These are phyloP conservation scores for Linnemannia schmuckeri DNA, from an alignment of 192 early-diverging fungal genomes.

Conservation along the genomic window DNA sequence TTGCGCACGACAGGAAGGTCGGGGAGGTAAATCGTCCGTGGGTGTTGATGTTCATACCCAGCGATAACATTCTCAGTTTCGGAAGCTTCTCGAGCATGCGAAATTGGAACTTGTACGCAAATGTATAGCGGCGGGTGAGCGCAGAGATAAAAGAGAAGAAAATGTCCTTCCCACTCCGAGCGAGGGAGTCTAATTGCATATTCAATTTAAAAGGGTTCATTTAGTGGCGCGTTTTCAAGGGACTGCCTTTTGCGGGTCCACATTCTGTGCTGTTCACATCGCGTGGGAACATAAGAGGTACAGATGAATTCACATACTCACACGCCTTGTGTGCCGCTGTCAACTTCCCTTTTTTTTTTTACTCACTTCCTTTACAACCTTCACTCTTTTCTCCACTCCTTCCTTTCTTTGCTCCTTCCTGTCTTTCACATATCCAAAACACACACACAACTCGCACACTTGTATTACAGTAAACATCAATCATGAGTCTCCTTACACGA, in stretches of 20 bases:
- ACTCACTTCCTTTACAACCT: background rate
- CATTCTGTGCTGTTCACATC: background rate
- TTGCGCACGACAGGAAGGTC: background rate
- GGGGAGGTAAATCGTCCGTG: background rate
- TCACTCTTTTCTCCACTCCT: background rate
- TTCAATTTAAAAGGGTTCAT: background rate
- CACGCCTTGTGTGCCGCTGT: too few species aligned
- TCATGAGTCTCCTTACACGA: slow-evolving; percentile 42
- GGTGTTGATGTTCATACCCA: background rate
- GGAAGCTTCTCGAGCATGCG: background rate
- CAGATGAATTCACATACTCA: too few species aligned
- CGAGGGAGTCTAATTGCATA: background rate
- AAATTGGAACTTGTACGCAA: too few species aligned
- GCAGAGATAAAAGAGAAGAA: too few species aligned
- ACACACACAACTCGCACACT: background rate
- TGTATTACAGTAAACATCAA: background rate
- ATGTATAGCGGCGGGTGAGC: background rate
- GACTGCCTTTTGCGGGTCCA: background rate
- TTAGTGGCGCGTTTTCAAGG: background rate
- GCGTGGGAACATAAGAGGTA: background rate
- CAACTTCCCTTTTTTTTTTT: background rate
- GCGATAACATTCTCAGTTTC: background rate
- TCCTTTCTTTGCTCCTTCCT: background rate
- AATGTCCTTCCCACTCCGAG: too few species aligned
- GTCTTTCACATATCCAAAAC: background rate